Evolutionary conservation across 2,329 filamentous ascomycete genomes (phyloP), one percentile per base, ranked within the genome.

Genomic region (Trichoderma koningii): DNA sequence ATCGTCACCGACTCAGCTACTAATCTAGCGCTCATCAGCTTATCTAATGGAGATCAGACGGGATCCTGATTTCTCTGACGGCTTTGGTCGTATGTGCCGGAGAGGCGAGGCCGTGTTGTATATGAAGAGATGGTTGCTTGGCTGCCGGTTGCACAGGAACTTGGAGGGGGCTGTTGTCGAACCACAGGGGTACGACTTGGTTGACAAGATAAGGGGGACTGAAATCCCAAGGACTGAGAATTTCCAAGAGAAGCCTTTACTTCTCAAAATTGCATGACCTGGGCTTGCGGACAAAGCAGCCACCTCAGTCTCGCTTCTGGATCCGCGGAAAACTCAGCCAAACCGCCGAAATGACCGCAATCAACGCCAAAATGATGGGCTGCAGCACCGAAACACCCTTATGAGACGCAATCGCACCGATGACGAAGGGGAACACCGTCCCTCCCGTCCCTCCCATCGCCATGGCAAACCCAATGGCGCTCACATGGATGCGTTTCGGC

Each of bases 371-470:
- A 7, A 84, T 74, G 19, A 85, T 78, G 0, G 83, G 83, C 67
- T 85, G 82, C 65, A 85, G 68, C 9, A 81, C 81, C 55, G 73
- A 71, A 5, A 85, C 82, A 0, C 83, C 82, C 55, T 75, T 80
- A 12, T 72, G 76, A 12, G 78, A 76, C 0, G 87, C 86, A 71
- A 89, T 84, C 1, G 86, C 87, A 10, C 87, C 87, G 2, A 89
- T 86, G 0, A 83, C 80, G 78, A 90, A 76, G 65, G 87, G 78
- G 76, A 89, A 75, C 4, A 86, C 73, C 0, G 88, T 88, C 2
- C 87, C 89, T 0, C 90, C 90, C 0, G 82, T 83, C 0, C 89
- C 88, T 0, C 90, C 90, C 72, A 92, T 85, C 0, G 90, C 89
- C 53, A 89, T 87, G 0, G 87, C 88, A 67, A 93, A 93, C 0